These are phyloP conservation scores for Acidomyces sp. DNA, from an alignment of 495 filamentous ascomycete species.

Conservation along the genomic window DNA sequence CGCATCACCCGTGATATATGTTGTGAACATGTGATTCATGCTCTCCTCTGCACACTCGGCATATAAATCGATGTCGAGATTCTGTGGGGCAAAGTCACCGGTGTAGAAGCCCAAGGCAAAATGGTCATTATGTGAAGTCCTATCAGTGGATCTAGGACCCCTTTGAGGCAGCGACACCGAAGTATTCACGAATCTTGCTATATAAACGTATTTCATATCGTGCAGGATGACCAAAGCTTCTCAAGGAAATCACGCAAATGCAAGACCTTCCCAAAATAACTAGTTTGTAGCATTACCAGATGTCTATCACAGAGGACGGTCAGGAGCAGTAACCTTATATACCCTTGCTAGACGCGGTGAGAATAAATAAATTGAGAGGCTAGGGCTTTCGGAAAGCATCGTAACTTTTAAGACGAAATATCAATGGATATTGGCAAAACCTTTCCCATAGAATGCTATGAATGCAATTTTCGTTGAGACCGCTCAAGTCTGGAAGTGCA, in stretches of 20 bases:
- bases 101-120: constrained; percentile 43
- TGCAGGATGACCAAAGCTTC: constrained; percentile 35
- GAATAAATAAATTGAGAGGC: constrained; percentile 32
- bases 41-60: constrained; percentile 38
- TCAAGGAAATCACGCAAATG: constrained; percentile 47
- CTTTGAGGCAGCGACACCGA: constrained; percentile 45
- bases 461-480: constrained; percentile 45
- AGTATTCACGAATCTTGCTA: constrained; percentile 48
- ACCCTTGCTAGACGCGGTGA: constrained; percentile 37
- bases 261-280: constrained; percentile 47
- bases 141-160: constrained; percentile 43
- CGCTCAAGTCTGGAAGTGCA: constrained; percentile 39
- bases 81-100: constrained; percentile 44
- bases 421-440: constrained; percentile 37
- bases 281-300: too few species aligned
- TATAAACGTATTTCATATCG: constrained; percentile 41
- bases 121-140: constrained; percentile 35
- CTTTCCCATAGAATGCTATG: constrained; percentile 37
- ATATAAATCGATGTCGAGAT: constrained; percentile 35
- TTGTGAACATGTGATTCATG: constrained; percentile 41
- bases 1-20: constrained; percentile 41
- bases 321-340: too few species aligned
- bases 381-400: constrained; percentile 44
- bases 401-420: constrained; percentile 33
- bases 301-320: too few species aligned